Evolutionary conservation across 768 basidiomycete genomes (phyloP).

Genomic region (Ramaria sp.): DNA sequence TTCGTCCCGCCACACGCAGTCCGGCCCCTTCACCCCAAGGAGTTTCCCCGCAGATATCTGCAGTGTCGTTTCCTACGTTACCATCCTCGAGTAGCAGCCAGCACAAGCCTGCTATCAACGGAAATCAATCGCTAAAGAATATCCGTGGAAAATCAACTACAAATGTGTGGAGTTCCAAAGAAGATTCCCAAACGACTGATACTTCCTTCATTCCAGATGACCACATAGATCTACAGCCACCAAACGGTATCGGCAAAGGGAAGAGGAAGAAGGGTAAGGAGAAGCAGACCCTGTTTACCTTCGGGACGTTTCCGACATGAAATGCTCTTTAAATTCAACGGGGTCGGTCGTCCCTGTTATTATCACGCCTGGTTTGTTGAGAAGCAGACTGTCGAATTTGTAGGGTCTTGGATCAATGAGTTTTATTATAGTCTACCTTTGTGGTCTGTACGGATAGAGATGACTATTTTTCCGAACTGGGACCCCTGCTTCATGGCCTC

Average conservation of each 20-base stretch:
- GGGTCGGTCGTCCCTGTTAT: too few relatives aligned
- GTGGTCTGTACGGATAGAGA: conserved; percentile 27
- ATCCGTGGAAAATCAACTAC: conserved; percentile 43
- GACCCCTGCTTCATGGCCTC: conserved; percentile 48
- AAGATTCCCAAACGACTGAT: conserved; percentile 8
- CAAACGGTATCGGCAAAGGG: conserved; percentile 27
- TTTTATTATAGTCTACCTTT: not conserved
- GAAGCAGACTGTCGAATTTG: too few relatives aligned
- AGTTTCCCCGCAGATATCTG: conserved; percentile 11
- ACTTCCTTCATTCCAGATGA: conserved; percentile 9
- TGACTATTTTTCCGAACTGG: conserved; percentile 73
- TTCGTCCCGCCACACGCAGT: conserved; percentile 16
- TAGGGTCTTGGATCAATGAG: too few relatives aligned
- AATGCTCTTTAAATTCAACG: too few relatives aligned
- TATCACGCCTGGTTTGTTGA: too few relatives aligned
- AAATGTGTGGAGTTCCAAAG: conserved; percentile 29
- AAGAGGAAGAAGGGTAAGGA: conserved; percentile 76
- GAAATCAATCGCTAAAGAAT: conserved; percentile 57
- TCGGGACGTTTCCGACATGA: conserved; percentile 38
- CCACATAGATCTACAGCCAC: conserved; percentile 12
- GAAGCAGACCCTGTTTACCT: conserved; percentile 74
- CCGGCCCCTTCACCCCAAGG: conserved; percentile 33
- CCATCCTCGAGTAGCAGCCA: conserved; percentile 27
- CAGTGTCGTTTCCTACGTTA: conserved; percentile 53
- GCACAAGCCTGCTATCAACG: conserved; percentile 37